These are phyloP conservation scores for Medicago arabica DNA, from an alignment of 306 rosid species.

Conservation along the genomic window DNA sequence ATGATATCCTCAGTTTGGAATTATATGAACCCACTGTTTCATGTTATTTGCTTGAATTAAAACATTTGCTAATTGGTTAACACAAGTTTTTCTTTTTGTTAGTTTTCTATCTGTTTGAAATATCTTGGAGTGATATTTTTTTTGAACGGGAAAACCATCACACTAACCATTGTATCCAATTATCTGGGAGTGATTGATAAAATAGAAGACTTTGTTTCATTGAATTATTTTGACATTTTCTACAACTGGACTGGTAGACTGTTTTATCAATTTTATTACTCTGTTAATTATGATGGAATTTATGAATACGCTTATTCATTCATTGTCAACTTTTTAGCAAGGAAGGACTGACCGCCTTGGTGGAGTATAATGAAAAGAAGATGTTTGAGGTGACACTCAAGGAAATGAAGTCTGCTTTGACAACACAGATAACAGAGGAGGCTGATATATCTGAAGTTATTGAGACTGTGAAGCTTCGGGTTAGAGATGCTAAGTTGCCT, in stretches of 20 bases:
- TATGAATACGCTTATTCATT: constrained; percentile 8
- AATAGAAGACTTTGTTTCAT: not conserved
- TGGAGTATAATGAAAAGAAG: constrained; percentile 97
- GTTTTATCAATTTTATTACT: constrained; percentile 11
- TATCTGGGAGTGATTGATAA: not conserved
- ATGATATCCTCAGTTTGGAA: not conserved
- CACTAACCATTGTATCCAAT: no score
- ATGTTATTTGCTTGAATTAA: not conserved
- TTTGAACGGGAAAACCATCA: no score
- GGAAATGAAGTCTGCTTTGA: constrained; percentile 95
- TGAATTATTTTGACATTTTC: not conserved
- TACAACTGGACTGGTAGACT: not conserved
- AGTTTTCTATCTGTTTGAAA: not conserved
- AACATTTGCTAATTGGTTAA: constrained; percentile 23
- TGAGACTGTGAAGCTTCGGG: constrained; percentile 90
- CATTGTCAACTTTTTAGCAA: constrained; percentile 60
- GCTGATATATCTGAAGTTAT: constrained; percentile 92
- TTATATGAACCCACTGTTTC: constrained; percentile 5
- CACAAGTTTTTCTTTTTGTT: not conserved
- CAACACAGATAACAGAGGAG: constrained; percentile 93
- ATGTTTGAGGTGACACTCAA: constrained; percentile 92
- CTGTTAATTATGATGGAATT: constrained; percentile 30
- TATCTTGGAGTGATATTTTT: no score
- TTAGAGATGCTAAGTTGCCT: constrained; percentile 92
- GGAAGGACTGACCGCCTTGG: constrained; percentile 90